These are phyloP conservation scores for Podochytrium sp. DNA, from an alignment of 192 early-diverging fungal genomes.

Conservation along the genomic window DNA sequence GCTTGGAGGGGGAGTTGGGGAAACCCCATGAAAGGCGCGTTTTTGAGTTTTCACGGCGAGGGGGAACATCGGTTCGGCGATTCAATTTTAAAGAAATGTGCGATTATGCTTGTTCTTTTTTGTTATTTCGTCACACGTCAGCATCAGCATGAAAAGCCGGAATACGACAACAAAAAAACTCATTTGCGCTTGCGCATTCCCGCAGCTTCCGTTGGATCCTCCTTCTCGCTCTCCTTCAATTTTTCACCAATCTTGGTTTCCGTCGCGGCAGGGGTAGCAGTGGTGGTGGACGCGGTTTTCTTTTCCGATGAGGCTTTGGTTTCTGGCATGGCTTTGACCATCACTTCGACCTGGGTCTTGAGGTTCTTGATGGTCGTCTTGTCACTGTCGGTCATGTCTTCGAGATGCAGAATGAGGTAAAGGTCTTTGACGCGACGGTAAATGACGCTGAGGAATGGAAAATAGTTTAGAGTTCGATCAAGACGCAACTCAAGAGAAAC, in stretches of 20 bases:
- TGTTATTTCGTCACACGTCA: no score
- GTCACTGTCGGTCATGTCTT: conserved; percentile 20
- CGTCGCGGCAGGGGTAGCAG: not conserved
- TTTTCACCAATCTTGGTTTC: not conserved
- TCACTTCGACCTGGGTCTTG: conserved; percentile 27
- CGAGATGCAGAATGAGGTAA: conserved; percentile 38
- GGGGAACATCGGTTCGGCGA: no score
- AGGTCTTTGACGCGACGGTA: conserved; percentile 53
- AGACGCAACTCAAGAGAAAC: not conserved
- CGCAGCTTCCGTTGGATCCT: not conserved
- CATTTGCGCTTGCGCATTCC: conserved; percentile 36
- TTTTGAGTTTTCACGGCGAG: no score
- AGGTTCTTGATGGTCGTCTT: conserved; percentile 27
- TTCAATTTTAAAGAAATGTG: no score
- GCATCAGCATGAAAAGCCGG: no score
- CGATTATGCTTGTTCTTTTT: no score
- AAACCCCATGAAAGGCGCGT: no score
- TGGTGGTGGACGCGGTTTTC: not conserved
- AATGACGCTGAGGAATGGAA: conserved; percentile 32
- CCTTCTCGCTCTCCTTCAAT: conserved; percentile 5
- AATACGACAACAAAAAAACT: no score
- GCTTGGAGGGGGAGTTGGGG: no score
- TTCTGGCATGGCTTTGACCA: conserved; percentile 23
- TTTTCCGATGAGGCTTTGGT: not conserved
- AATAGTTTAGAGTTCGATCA: not conserved